phyloP scores from a whole-genome alignment of 1,284 basidiomycete species.

The Porphyrellus sp. region DNA sequence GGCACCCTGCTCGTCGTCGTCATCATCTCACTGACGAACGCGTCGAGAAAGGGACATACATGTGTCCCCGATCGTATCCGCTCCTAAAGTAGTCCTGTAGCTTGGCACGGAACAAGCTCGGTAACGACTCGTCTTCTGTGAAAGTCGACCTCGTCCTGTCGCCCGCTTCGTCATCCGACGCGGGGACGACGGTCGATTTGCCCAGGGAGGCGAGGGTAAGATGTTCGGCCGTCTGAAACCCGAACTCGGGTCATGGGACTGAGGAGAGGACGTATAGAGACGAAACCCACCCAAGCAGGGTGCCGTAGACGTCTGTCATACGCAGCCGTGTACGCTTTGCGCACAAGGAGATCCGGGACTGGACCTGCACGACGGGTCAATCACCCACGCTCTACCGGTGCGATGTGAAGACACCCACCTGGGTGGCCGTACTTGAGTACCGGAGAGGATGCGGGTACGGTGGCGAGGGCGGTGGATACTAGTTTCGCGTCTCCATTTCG shows the following conservation, averaged over 20 bases:
- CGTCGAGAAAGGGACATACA: constrained; percentile 49
- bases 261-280: background rate
- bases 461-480: constrained; percentile 23
- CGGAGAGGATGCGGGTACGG: constrained; percentile 26
- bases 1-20: constrained; percentile 64
- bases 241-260: background rate
- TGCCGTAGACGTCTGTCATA: constrained; percentile 91
- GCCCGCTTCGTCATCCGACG: constrained; percentile 41
- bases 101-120: constrained; percentile 78
- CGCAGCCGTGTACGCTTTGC: constrained; percentile 82
- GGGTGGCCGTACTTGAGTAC: constrained; percentile 75
- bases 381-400: background rate
- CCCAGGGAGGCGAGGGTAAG: constrained; percentile 76
- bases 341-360: constrained; percentile 73
- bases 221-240: constrained; percentile 82
- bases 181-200: constrained; percentile 40
- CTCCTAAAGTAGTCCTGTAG: constrained; percentile 90
- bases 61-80: constrained; percentile 97
- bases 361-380: constrained; percentile 58
- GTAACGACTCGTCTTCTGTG: constrained; percentile 79
- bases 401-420: constrained; percentile 37
- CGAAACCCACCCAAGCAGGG: constrained; percentile 79
- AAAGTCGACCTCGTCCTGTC: constrained; percentile 84
- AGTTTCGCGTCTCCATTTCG: constrained; percentile 36
- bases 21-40: background rate